Conservation (phyloP, 179 eudicot genomes). For the Spergularia azorica region DNA sequence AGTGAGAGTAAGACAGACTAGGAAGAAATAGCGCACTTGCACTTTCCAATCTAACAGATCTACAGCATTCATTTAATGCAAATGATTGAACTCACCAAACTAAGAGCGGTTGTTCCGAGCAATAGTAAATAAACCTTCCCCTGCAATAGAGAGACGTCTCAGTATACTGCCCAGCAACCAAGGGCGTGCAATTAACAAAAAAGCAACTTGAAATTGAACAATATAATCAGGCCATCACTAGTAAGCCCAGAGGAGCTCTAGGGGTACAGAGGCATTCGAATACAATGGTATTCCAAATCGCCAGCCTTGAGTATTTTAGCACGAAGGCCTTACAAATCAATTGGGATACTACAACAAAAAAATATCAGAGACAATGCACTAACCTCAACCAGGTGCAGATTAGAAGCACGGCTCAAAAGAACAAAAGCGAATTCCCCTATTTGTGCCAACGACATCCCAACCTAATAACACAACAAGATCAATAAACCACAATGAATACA, state of each 20-base stretch:
- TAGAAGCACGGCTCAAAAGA: conserved; percentile 91
- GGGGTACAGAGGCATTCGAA: not conserved
- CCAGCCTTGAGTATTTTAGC: not conserved
- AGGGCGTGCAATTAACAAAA: not conserved
- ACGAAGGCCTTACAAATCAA: conserved; percentile 4
- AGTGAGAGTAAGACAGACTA: not conserved
- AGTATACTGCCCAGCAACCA: not conserved
- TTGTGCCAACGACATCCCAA: conserved; percentile 93
- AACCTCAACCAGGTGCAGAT: conserved; percentile 90
- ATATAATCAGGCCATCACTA: not conserved
- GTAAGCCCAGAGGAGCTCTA: not conserved
- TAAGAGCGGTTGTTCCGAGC: conserved; percentile 96
- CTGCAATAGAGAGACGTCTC: conserved; percentile 32
- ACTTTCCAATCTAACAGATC: not conserved
- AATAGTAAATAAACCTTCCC: conserved; percentile 95
- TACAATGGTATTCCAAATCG: conserved; percentile 1
- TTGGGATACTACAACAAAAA: not conserved
- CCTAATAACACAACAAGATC: conserved; percentile 39
- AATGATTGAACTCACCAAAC: conserved; percentile 60
- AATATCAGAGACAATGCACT: not conserved
- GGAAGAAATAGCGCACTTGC: not conserved
- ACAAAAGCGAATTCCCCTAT: conserved; percentile 99
- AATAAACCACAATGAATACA: not conserved
- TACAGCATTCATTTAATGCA: not conserved
- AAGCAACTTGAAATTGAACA: not conserved